Evolutionary conservation across 2,329 filamentous ascomycete genomes (phyloP).

Genomic region (Gyromitra esculenta): DNA sequence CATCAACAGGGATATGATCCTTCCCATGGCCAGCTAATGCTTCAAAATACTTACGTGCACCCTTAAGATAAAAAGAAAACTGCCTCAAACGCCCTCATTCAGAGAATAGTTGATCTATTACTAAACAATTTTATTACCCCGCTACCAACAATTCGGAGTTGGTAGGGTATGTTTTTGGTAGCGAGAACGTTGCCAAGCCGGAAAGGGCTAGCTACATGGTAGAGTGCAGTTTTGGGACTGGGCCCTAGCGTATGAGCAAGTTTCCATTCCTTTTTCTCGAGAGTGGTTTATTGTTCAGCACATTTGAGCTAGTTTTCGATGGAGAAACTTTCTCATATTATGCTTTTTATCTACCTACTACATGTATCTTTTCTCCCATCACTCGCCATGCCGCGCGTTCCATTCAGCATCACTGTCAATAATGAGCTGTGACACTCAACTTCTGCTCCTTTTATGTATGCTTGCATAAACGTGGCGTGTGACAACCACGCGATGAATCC

Average conservation of each 20-base stretch:
- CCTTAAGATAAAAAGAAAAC: slow-evolving; percentile 25
- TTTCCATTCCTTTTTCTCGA: slow-evolving; percentile 5
- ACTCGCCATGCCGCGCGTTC: neutral
- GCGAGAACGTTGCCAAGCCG: slow-evolving; percentile 11
- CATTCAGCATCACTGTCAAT: neutral
- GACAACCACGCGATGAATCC: neutral
- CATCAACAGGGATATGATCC: neutral
- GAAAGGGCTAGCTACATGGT: slow-evolving; percentile 8
- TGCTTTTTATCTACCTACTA: neutral
- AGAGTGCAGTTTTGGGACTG: neutral
- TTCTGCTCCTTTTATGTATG: neutral
- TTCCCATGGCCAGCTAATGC: neutral
- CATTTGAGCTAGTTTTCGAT: neutral
- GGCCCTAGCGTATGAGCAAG: slow-evolving; percentile 15
- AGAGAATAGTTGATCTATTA: neutral
- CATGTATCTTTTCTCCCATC: no score
- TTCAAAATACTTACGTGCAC: neutral
- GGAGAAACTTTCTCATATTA: neutral
- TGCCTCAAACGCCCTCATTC: slow-evolving; percentile 37
- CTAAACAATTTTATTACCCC: slow-evolving; percentile 17
- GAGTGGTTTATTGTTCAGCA: neutral
- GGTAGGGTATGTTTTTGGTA: neutral
- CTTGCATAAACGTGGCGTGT: neutral
- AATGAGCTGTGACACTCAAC: neutral
- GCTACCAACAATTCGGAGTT: neutral